Base-by-base conservation (phyloP, 106 monocot species). In the Alisma plantagoaquatica region DNA sequence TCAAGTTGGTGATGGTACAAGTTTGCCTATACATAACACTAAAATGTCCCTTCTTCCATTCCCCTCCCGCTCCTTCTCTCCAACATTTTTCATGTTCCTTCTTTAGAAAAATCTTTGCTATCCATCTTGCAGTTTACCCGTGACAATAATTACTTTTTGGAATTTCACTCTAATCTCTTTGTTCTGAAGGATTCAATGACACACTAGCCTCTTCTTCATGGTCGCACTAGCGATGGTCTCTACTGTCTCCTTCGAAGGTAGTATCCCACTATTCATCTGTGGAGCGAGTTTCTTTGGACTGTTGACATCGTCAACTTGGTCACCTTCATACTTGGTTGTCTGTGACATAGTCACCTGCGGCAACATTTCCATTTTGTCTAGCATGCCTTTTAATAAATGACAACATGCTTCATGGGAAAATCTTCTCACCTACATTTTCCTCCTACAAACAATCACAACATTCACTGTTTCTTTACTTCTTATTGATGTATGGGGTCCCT, bases 401-500 rank as follows among this genome's bases (percentile, higher is more conserved):
- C 12, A 16, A 18, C 45, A 10, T 46, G n/a, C 19, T 46, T 10
- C 11, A 3, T 8, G 45, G 45, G 11, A 8, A 46, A 46, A 10
- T 10, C 16, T 18, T 17, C 5, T 18, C 12, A 46, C 12, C 5
- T 17, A 17, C 45, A 46, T 46, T 17, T 46, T 3, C 45, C 45
- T 46, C 5, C 12, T 10, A 17, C n/a, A 16, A 38, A 7, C n/a
- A 10, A 4, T 17, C n/a, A 8, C n/a, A 10, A 3, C 38, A 23
- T 20, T 19, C 41, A 29, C 49, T 15, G 41, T 68, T 32, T 32
- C 16, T 2, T 25, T 67, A 4, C 19, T 67, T 0, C 26, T 29
- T 29, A 53, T 23, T 20, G 49, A 68, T 49, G 46, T 57, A 16
- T 68, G 47, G 57, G 67, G 26, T 14, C 47, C 50, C 10, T 27